These are phyloP conservation scores for Pilaira anomala DNA, from an alignment of 192 early-diverging fungal genomes.

Conservation along the genomic window DNA sequence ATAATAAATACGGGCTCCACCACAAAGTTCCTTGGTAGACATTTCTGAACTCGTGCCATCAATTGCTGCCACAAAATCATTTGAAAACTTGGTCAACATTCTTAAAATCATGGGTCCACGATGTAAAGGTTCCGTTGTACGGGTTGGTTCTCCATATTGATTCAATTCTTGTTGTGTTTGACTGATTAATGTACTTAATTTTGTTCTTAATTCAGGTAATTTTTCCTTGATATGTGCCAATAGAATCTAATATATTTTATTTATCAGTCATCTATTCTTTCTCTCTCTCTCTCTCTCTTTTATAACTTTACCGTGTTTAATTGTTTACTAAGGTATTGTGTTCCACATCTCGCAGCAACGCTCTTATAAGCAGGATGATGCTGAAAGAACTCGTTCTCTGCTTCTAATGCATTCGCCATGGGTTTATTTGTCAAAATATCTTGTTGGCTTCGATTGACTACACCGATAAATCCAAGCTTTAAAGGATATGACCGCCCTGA, in stretches of 20 bases:
- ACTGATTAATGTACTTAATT: conserved; percentile 70
- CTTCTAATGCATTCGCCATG: conserved; percentile 64
- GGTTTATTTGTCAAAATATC: conserved; percentile 72
- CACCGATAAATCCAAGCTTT: conserved; percentile 78
- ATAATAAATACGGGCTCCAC: conserved; percentile 79
- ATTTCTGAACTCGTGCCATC: conserved; percentile 71
- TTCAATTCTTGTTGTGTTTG: conserved; percentile 74
- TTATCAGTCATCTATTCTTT: too few relatives aligned
- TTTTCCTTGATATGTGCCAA: conserved; percentile 79
- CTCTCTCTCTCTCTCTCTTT: too few relatives aligned
- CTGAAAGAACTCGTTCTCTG: conserved; percentile 68
- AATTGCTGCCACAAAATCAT: conserved; percentile 73
- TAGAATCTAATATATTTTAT: conserved; percentile 48
- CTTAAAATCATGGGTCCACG: conserved; percentile 61
- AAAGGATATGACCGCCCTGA: conserved; percentile 73
- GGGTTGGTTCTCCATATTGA: conserved; percentile 61
- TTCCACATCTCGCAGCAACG: conserved; percentile 70
- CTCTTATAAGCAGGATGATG: conserved; percentile 69
- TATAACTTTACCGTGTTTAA: conserved; percentile 66
- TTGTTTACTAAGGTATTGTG: conserved; percentile 62
- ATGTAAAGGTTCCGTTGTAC: conserved; percentile 11
- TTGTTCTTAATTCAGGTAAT: conserved; percentile 73
- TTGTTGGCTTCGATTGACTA: conserved; percentile 80
- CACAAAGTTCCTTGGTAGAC: conserved; percentile 74
- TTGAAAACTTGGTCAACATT: conserved; percentile 72